Evolutionary conservation across 208 protist species (phyloP).

Genomic region (Balamuthia mandrillaris): DNA sequence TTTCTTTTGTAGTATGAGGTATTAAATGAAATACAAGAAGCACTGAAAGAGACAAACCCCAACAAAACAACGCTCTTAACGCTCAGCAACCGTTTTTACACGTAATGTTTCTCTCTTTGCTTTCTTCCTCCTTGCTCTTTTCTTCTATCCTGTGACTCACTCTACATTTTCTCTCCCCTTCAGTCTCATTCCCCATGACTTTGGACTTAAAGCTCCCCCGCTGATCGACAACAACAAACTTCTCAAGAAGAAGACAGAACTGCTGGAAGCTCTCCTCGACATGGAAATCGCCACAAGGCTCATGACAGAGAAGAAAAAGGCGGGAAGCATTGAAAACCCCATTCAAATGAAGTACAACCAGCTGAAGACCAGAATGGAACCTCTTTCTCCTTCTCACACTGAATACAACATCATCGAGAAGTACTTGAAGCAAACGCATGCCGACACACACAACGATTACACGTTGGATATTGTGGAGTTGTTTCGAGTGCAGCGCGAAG

Average conservation of each 20-base stretch:
- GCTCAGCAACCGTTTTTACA: slow-evolving; percentile 42
- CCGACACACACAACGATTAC: slow-evolving; percentile 30
- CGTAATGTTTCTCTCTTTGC: not conserved
- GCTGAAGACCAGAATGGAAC: not conserved
- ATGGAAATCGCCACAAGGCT: slow-evolving; percentile 20
- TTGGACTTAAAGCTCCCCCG: not conserved
- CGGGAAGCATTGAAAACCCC: not conserved
- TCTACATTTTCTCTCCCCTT: not conserved
- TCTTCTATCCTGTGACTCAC: not conserved
- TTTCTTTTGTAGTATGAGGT: not conserved
- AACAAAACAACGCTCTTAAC: not conserved
- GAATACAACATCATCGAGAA: not conserved
- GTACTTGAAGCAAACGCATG: slow-evolving; percentile 56
- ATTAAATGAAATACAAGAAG: not conserved
- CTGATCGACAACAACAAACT: slow-evolving; percentile 31
- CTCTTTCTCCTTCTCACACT: not conserved
- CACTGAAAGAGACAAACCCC: not conserved
- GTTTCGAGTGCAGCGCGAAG: slow-evolving; percentile 44
- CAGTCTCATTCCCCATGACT: slow-evolving; percentile 37
- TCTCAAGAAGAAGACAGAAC: slow-evolving; percentile 40
- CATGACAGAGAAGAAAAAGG: not conserved
- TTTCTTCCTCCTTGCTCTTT: not conserved
- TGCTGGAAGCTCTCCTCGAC: slow-evolving; percentile 35
- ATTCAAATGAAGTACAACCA: not conserved
- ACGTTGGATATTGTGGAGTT: slow-evolving; percentile 42